Conservation (phyloP, 1,284 basidiomycete genomes). For the Tetrapyrgos nigripes region DNA sequence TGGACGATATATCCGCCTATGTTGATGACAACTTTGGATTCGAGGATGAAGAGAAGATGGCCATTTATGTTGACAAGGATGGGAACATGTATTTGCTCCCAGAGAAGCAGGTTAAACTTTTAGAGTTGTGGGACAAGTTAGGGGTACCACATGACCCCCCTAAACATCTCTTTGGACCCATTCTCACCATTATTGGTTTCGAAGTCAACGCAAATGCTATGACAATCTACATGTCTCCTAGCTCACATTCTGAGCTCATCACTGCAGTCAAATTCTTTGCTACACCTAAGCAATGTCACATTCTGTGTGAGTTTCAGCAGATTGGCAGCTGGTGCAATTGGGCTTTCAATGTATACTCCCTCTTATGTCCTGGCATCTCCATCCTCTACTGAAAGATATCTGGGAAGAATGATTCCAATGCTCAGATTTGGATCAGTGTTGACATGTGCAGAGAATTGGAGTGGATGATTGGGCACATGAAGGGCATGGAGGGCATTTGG, state of each 20-base stretch:
- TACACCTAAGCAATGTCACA: conserved; percentile 5
- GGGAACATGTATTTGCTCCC: conserved; percentile 26
- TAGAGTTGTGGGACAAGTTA: conserved; percentile 38
- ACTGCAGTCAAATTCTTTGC: conserved; percentile 22
- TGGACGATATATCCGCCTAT: conserved; percentile 31
- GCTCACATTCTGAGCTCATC: conserved; percentile 21
- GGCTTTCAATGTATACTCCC: conserved; percentile 45
- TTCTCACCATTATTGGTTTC: conserved; percentile 38
- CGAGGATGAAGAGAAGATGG: conserved; percentile 22
- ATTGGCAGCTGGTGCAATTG: conserved; percentile 47
- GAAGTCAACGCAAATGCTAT: conserved; percentile 34
- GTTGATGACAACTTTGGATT: conserved; percentile 43
- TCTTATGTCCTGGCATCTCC: conserved; percentile 36
- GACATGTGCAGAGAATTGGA: not conserved
- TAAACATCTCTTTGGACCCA: conserved; percentile 35
- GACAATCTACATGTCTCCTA: conserved; percentile 25
- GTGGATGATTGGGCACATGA: not conserved
- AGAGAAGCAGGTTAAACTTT: conserved; percentile 25
- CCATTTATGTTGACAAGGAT: conserved; percentile 36
- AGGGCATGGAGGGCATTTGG: not conserved
- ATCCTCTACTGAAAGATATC: conserved; percentile 38
- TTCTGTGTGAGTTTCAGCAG: not conserved
- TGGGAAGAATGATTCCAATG: conserved; percentile 22
- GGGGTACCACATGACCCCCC: conserved; percentile 34
- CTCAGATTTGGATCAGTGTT: conserved; percentile 32